phyloP scores from a whole-genome alignment of 345 rosid species.

The Chamaenerion angustifolium region DNA sequence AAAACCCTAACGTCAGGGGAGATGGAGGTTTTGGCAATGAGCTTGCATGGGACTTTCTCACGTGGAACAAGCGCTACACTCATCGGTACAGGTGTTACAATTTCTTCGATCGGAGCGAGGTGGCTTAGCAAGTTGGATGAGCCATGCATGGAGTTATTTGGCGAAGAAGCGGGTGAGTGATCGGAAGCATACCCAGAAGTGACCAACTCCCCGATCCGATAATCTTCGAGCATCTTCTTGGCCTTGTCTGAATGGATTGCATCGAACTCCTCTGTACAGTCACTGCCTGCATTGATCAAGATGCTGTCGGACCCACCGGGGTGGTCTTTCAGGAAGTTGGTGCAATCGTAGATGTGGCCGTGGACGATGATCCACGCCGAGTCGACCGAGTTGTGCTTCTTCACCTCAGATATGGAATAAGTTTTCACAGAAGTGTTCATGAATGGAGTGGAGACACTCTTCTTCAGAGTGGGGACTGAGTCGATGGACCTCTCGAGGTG shows the following conservation, averaged over 20 bases:
- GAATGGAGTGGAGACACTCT: conserved; percentile 81
- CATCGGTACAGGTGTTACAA: conserved; percentile 12
- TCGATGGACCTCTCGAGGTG: conserved; percentile 54
- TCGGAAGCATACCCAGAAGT: conserved; percentile 42
- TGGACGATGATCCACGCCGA: conserved; percentile 92
- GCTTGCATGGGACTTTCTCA: conserved; percentile 62
- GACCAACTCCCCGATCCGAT: conserved; percentile 65
- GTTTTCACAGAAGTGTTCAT: conserved; percentile 65
- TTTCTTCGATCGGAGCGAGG: conserved; percentile 60
- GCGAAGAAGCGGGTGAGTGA: conserved; percentile 39
- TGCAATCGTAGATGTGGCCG: conserved; percentile 85
- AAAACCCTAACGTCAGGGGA: conserved; percentile 64
- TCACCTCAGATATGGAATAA: conserved; percentile 53
- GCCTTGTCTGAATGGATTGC: conserved; percentile 93
- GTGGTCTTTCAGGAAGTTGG: conserved; percentile 77
- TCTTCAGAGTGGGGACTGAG: conserved; percentile 34
- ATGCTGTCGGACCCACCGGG: conserved; percentile 88
- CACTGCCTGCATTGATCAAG: conserved; percentile 76
- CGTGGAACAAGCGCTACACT: conserved; percentile 62
- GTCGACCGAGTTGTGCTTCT: conserved; percentile 51
- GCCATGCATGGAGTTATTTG: conserved; percentile 58
- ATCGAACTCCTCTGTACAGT: conserved; percentile 89
- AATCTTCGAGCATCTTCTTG: conserved; percentile 60
- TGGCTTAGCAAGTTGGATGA: conserved; percentile 16
- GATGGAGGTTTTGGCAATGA: conserved; percentile 47